These are phyloP conservation scores for Fibroporia radiculosa DNA, from an alignment of 768 basidiomycete species.

Conservation along the genomic window DNA sequence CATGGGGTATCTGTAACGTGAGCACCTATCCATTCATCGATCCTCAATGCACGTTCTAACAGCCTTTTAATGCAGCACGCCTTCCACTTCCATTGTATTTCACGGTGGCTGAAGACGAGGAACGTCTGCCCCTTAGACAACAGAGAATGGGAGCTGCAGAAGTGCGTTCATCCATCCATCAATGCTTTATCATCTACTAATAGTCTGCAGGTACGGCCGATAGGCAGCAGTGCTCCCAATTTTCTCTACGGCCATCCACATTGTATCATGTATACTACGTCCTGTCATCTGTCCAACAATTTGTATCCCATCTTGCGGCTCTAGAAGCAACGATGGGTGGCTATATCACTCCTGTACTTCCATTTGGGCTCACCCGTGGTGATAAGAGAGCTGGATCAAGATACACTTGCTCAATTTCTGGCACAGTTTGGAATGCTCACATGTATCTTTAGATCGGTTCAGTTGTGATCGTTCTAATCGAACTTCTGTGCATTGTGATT, in stretches of 20 bases:
- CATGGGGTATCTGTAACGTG: slow-evolving; percentile 99
- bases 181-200: neutral
- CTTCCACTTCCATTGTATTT: slow-evolving; percentile 99
- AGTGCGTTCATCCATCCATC: slow-evolving; percentile 44
- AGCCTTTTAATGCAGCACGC: slow-evolving; percentile 60
- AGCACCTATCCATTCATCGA: slow-evolving; percentile 16
- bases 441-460: no score
- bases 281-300: neutral
- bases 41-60: neutral
- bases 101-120: slow-evolving; percentile 96
- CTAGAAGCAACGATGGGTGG: no score
- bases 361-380: no score
- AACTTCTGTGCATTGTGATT: no score
- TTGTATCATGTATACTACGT: neutral
- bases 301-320: no score
- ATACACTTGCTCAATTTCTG: no score
- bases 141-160: slow-evolving; percentile 95
- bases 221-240: slow-evolving; percentile 15
- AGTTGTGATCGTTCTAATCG: no score
- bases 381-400: no score
- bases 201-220: slow-evolving; percentile 32
- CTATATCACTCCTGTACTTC: no score
- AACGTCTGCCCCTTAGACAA: slow-evolving; percentile 95
- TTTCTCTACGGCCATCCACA: neutral
- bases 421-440: no score